Percentiles rank a stretch among this genome's conserved stretches.
Evolutionary conservation across 2,329 filamentous ascomycete genomes (phyloP).

Genomic region (Cryoendolithus antarcticus): DNA sequence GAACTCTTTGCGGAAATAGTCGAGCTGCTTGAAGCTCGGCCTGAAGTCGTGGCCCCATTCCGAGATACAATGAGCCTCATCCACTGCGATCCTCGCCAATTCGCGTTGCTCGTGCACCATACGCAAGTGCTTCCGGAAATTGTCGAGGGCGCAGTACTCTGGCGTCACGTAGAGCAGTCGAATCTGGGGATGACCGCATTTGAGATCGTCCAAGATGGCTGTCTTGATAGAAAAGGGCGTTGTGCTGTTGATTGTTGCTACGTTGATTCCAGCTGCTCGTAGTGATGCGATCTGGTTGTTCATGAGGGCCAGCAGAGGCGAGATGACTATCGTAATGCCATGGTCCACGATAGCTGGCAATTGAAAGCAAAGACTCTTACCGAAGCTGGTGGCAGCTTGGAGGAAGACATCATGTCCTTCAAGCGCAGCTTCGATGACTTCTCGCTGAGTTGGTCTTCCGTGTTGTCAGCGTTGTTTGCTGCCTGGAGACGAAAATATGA

Average conservation of each 20-base stretch:
- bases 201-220: conserved; percentile 65
- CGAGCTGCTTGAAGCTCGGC: conserved; percentile 76
- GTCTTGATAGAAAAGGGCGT: conserved; percentile 54
- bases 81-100: conserved; percentile 73
- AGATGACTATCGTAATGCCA: conserved; percentile 85
- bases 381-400: conserved; percentile 81
- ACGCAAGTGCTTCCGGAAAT: conserved; percentile 62
- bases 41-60: conserved; percentile 98
- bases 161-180: conserved; percentile 87
- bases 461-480: neutral
- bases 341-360: conserved; percentile 76
- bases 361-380: conserved; percentile 88
- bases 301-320: conserved; percentile 81
- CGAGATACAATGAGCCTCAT: conserved; percentile 93
- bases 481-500: neutral
- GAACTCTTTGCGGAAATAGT: conserved; percentile 72
- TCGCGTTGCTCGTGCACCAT: conserved; percentile 69
- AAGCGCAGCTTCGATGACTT: conserved; percentile 73
- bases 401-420: conserved; percentile 83
- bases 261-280: conserved; percentile 59
- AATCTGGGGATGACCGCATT: conserved; percentile 73
- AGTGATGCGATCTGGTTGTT: conserved; percentile 86
- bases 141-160: conserved; percentile 66
- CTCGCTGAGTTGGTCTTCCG: conserved; percentile 64
- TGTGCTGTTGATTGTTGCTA: conserved; percentile 77